Percentiles rank a stretch among this genome's conserved stretches.
phyloP scores from a whole-genome alignment of 257 asterid genomes.

The Jaltomata sinuosa region DNA sequence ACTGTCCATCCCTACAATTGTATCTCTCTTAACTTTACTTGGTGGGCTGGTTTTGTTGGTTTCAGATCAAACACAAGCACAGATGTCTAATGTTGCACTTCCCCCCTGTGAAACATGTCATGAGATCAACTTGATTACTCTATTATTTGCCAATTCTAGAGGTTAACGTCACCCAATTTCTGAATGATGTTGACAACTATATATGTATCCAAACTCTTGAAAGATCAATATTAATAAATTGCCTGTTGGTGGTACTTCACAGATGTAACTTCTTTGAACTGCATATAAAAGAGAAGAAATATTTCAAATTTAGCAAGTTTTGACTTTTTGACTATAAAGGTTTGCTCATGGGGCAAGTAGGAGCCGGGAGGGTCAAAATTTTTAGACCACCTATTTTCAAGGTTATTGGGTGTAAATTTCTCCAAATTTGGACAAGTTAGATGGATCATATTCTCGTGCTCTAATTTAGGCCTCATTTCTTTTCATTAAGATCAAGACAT shows the following conservation, averaged over 20 bases:
- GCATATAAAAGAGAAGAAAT: background rate
- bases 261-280: background rate
- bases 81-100: background rate
- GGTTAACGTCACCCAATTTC: background rate
- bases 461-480: no score
- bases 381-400: no score
- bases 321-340: no score
- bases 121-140: background rate
- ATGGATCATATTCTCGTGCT: no score
- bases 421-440: no score
- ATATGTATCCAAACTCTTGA: background rate
- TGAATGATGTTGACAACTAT: background rate
- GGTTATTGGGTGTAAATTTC: no score
- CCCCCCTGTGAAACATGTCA: background rate
- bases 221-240: background rate
- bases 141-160: background rate
- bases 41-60: background rate
- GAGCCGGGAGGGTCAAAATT: no score
- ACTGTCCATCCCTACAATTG: background rate
- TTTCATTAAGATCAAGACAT: no score
- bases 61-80: background rate
- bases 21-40: background rate
- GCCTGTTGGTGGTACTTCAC: background rate
- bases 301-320: no score
- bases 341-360: no score